Evolutionary conservation across 202 grass and related monocot genomes (phyloP).

Genomic region (Zizania palustris): DNA sequence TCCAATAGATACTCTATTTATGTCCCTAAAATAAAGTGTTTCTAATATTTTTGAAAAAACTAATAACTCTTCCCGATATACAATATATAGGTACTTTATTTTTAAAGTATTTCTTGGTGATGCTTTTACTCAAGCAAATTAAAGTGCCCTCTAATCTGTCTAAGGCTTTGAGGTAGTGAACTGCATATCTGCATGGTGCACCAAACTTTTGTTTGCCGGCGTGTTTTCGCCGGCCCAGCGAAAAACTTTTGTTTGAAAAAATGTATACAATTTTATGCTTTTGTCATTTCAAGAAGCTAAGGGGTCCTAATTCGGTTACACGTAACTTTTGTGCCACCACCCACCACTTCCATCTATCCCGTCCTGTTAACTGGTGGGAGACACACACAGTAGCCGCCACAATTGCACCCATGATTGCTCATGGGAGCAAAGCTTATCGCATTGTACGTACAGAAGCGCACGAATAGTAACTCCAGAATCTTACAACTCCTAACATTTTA

Average conservation of each 20-base stretch:
- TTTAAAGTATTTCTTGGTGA: too few relatives aligned
- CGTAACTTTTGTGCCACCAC: background rate
- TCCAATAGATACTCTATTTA: too few relatives aligned
- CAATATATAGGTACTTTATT: too few relatives aligned
- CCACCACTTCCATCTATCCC: constrained; percentile 15
- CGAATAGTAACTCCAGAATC: background rate
- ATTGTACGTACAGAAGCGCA: constrained; percentile 16
- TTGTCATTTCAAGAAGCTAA: constrained; percentile 3
- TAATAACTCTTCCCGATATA: too few relatives aligned
- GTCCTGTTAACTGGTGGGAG: background rate
- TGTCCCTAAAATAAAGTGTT: too few relatives aligned
- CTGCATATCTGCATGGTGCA: background rate
- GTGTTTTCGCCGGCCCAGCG: too few relatives aligned
- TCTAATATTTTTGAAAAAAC: too few relatives aligned
- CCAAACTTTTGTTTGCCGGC: background rate
- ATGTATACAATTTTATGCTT: background rate
- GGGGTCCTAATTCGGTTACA: background rate
- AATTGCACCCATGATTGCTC: constrained; percentile 23
- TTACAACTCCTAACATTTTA: background rate
- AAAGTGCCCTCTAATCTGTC: background rate
- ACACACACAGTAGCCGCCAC: constrained; percentile 22
- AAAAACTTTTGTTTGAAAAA: background rate
- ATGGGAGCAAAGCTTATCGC: constrained; percentile 18
- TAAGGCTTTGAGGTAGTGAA: background rate
- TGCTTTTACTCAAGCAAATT: too few relatives aligned